These are phyloP conservation scores for Malus hybrid DNA, from an alignment of 331 rosid genomes.

Conservation along the genomic window DNA sequence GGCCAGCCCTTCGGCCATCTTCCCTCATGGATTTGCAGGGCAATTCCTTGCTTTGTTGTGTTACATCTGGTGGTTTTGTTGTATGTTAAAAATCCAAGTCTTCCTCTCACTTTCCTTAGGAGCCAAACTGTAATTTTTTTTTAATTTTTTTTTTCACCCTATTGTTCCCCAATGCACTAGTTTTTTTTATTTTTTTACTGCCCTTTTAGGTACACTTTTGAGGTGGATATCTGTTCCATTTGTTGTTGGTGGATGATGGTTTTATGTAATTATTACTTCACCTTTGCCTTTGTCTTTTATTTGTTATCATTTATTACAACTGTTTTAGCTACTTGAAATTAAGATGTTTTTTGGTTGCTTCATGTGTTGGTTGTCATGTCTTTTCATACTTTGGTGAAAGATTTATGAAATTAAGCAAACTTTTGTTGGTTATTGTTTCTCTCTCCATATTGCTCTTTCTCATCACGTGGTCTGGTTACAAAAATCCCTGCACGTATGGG, in stretches of 20 bases:
- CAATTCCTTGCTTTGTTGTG: conserved; percentile 26
- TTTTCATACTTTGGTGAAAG: conserved; percentile 4
- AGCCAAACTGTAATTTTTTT: conserved; percentile 25
- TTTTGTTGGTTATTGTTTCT: neutral
- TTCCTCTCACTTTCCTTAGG: conserved; percentile 18
- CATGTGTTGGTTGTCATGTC: conserved; percentile 39
- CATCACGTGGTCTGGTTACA: too few relatives aligned
- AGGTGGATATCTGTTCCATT: conserved; percentile 46
- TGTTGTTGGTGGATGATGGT: conserved; percentile 51
- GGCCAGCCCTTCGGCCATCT: neutral
- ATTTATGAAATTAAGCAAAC: neutral
- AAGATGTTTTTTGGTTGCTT: conserved; percentile 26
- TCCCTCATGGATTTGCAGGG: conserved; percentile 17
- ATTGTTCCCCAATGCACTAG: conserved; percentile 24
- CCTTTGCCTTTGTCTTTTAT: conserved; percentile 19
- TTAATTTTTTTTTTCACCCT: neutral
- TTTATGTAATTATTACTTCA: conserved; percentile 59
- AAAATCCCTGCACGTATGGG: too few relatives aligned
- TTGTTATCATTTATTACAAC: conserved; percentile 17
- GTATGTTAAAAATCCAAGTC: conserved; percentile 25
- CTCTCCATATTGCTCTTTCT: too few relatives aligned
- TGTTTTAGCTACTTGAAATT: conserved; percentile 29
- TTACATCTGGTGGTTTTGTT: conserved; percentile 42
- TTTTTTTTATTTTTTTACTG: neutral
- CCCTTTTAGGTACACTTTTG: conserved; percentile 17